A percentile compares a stretch with the other conserved stretches of the same genome.
phyloP scores from a whole-genome alignment of 2,329 filamentous ascomycete species.

The Claviceps sorghi region DNA sequence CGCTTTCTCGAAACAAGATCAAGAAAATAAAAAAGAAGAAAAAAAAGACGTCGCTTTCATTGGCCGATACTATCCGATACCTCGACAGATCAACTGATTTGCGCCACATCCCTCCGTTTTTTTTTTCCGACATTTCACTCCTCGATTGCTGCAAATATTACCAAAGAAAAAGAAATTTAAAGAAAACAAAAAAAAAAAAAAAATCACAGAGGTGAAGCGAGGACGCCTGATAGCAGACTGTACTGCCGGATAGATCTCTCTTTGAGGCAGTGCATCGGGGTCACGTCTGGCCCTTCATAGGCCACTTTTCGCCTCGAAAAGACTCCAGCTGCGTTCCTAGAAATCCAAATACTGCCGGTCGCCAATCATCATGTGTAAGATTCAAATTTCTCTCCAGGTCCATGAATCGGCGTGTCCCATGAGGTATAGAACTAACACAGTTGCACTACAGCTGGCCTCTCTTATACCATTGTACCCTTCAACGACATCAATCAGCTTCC shows the following conservation, averaged over 20 bases:
- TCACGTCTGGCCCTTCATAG: background rate
- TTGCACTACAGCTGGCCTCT: slow-evolving; percentile 2
- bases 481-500: slow-evolving; percentile 33
- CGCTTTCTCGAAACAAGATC: background rate
- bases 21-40: background rate
- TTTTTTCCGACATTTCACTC: background rate
- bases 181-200: background rate
- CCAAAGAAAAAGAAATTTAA: background rate
- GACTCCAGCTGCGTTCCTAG: background rate
- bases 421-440: background rate
- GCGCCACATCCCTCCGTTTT: background rate
- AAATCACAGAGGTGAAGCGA: background rate
- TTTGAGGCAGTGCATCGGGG: background rate
- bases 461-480: slow-evolving; percentile 43
- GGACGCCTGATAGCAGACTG: background rate
- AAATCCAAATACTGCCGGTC: background rate
- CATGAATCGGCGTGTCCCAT: background rate
- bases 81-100: background rate
- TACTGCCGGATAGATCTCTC: background rate
- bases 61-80: background rate
- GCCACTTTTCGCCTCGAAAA: background rate
- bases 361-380: background rate
- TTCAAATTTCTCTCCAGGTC: background rate
- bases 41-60: background rate
- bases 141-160: background rate